phyloP scores from a whole-genome alignment of 2,329 filamentous ascomycete species.

The Calonectria ilicicola region DNA sequence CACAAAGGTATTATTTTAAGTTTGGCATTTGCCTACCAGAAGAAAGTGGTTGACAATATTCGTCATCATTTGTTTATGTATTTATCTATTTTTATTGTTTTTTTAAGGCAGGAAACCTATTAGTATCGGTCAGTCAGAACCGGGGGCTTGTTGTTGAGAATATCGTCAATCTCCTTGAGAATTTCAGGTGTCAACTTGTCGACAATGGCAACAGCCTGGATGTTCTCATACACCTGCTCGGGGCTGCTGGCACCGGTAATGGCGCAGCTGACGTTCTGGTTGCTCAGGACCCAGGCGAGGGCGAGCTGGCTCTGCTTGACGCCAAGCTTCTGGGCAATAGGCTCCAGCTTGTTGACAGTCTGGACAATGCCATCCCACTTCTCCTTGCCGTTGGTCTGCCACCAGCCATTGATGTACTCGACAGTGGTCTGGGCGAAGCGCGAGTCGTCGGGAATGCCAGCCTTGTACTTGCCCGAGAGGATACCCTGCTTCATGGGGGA shows the following conservation, averaged over 20 bases:
- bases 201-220: slow-evolving; percentile 63
- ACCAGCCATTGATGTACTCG: slow-evolving; percentile 66
- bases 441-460: slow-evolving; percentile 71
- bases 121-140: slow-evolving; percentile 51
- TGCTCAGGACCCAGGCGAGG: slow-evolving; percentile 72
- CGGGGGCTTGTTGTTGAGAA: slow-evolving; percentile 70
- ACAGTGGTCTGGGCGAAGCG: slow-evolving; percentile 68
- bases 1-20: no score
- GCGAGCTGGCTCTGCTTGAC: slow-evolving; percentile 68
- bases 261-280: slow-evolving; percentile 70
- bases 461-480: slow-evolving; percentile 75
- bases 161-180: slow-evolving; percentile 69
- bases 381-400: slow-evolving; percentile 63
- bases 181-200: slow-evolving; percentile 71
- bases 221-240: slow-evolving; percentile 71
- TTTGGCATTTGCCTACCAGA: neutral
- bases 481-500: slow-evolving; percentile 69
- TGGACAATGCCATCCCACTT: slow-evolving; percentile 68
- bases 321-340: slow-evolving; percentile 74
- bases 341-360: slow-evolving; percentile 69
- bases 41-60: slow-evolving; percentile 35
- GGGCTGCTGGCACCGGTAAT: slow-evolving; percentile 70
- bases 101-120: neutral
- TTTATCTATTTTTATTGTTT: neutral
- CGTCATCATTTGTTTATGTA: neutral